Evolutionary conservation across 139 green algal genomes (phyloP).

Genomic region (Marvania coccoides): DNA sequence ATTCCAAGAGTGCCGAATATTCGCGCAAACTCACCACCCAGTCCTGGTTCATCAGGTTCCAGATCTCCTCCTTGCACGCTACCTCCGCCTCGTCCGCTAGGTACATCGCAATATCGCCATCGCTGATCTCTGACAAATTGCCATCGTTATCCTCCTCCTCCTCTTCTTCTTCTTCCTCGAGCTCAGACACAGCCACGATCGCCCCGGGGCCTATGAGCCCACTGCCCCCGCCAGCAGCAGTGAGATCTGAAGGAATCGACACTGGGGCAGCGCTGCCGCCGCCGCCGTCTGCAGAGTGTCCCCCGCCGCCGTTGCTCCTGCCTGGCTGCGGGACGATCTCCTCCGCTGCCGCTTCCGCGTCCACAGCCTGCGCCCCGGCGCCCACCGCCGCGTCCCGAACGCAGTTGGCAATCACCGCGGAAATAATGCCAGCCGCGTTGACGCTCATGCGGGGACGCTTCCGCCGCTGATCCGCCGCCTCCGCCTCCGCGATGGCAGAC

Average conservation of each 20-base stretch:
- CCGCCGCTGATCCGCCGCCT: not conserved
- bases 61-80: conserved; percentile 36
- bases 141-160: conserved; percentile 15
- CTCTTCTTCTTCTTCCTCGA: conserved; percentile 12
- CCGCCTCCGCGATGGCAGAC: not conserved
- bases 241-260: no score
- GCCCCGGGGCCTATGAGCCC: not conserved
- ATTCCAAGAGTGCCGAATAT: no score
- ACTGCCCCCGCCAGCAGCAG: not conserved
- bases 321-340: no score
- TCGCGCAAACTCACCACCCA: no score
- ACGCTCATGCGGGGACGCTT: not conserved
- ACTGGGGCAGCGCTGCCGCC: no score
- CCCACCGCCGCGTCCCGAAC: not conserved
- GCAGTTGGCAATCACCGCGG: not conserved
- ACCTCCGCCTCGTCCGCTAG: conserved; percentile 23
- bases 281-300: not conserved
- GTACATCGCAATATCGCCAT: conserved; percentile 25
- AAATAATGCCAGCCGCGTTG: not conserved
- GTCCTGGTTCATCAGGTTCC: conserved; percentile 43
- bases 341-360: not conserved
- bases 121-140: conserved; percentile 24
- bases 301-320: not conserved
- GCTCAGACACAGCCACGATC: not conserved
- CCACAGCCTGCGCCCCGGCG: not conserved